These are phyloP conservation scores for Diplogelasinospora grovesii DNA, from an alignment of 495 filamentous ascomycete genomes.

Conservation along the genomic window DNA sequence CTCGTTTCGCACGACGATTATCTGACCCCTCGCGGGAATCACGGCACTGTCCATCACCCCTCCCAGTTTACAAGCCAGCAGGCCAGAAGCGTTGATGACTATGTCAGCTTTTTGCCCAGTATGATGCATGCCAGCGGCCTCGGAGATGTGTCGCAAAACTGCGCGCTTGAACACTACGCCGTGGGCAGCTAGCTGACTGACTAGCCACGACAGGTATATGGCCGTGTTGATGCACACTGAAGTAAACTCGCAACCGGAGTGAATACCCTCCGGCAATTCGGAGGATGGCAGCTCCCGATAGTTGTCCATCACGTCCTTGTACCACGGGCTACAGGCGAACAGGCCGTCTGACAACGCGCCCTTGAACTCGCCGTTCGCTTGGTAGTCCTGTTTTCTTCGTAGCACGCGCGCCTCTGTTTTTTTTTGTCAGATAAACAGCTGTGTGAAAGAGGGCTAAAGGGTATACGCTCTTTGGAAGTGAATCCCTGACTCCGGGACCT, in stretches of 20 bases:
- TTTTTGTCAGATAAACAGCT: conserved; percentile 1
- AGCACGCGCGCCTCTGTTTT: conserved; percentile 34
- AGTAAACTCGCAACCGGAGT: conserved; percentile 65
- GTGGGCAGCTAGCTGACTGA: conserved; percentile 63
- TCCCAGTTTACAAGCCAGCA: conserved; percentile 65
- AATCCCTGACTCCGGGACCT: conserved; percentile 80
- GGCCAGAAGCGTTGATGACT: conserved; percentile 81
- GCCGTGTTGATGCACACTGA: conserved; percentile 89
- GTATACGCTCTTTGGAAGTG: conserved; percentile 65
- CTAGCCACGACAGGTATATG: conserved; percentile 79
- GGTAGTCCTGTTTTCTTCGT: conserved; percentile 34
- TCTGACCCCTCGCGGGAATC: conserved; percentile 76
- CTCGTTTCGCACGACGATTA: conserved; percentile 81
- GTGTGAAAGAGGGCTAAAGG: not conserved
- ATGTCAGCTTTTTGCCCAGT: conserved; percentile 57
- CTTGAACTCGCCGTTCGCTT: conserved; percentile 11
- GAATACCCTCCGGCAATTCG: conserved; percentile 53
- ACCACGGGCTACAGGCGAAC: conserved; percentile 72
- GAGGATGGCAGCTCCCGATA: conserved; percentile 50
- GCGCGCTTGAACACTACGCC: conserved; percentile 60
- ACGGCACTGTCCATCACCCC: conserved; percentile 75
- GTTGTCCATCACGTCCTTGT: conserved; percentile 65
- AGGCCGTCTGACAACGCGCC: conserved; percentile 48
- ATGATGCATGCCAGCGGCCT: conserved; percentile 61
- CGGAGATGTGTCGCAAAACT: conserved; percentile 58